Conservation (phyloP, 2,329 filamentous ascomycete genomes). For the Penicillium sp. region DNA sequence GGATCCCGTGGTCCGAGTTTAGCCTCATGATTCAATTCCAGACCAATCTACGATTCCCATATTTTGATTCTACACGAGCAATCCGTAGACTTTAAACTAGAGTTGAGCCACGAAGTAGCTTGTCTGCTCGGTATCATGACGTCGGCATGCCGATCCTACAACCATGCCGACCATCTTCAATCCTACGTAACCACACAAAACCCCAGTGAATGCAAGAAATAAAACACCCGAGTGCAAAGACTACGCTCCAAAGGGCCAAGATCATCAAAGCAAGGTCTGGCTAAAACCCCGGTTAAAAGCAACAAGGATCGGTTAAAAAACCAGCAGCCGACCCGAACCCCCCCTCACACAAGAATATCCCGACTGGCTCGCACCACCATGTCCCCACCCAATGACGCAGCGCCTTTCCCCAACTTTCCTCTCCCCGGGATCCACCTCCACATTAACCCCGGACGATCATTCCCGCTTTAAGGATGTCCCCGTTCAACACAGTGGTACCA, state of each 20-base stretch:
- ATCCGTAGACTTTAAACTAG: neutral
- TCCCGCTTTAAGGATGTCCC: slow-evolving; percentile 8
- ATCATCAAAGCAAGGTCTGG: neutral
- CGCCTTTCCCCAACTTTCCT: slow-evolving; percentile 10
- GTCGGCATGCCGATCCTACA: slow-evolving; percentile 1
- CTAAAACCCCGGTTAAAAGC: slow-evolving; percentile 4
- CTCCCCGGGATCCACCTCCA: slow-evolving; percentile 16
- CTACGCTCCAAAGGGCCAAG: too few relatives aligned
- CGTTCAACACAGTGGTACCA: slow-evolving; percentile 9
- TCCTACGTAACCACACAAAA: neutral
- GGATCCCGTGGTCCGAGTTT: too few relatives aligned
- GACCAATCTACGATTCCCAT: neutral
- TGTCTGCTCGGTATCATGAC: neutral
- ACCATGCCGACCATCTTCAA: neutral
- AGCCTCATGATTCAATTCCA: too few relatives aligned
- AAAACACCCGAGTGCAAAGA: neutral
- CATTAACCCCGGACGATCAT: slow-evolving; percentile 18
- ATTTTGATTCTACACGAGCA: neutral
- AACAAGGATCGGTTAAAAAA: slow-evolving; percentile 18
- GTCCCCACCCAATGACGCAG: slow-evolving; percentile 18
- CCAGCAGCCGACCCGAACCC: slow-evolving; percentile 4
- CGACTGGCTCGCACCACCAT: slow-evolving; percentile 8
- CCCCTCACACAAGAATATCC: slow-evolving; percentile 6
- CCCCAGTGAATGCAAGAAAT: neutral
- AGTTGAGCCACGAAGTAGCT: neutral